These are phyloP conservation scores for Aechmea fasciata DNA, from an alignment of 176 grass and related monocot species.

Conservation along the genomic window DNA sequence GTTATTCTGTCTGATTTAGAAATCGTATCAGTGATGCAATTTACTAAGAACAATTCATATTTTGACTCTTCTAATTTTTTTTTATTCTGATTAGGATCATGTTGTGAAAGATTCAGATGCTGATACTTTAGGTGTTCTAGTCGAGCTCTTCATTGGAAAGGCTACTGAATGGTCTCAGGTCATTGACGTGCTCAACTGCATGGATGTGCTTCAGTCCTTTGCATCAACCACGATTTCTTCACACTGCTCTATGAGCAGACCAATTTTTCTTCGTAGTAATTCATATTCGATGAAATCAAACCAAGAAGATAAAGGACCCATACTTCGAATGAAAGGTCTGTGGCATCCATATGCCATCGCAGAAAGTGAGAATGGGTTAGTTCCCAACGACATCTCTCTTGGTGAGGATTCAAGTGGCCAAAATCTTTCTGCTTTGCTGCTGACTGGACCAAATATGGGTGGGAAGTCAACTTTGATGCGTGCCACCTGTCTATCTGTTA, in stretches of 20 bases:
- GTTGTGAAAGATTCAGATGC: constrained; percentile 43
- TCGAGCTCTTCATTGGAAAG: constrained; percentile 50
- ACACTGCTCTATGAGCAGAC: constrained; percentile 54
- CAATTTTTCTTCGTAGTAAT: constrained; percentile 41
- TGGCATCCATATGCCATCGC: constrained; percentile 92
- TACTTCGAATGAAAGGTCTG: constrained; percentile 79
- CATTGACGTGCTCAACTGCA: constrained; percentile 48
- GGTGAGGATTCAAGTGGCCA: constrained; percentile 37
- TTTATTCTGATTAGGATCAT: constrained; percentile 47
- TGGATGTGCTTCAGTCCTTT: constrained; percentile 92
- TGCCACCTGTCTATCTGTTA: constrained; percentile 68
- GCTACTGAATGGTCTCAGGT: constrained; percentile 69
- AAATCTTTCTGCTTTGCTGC: constrained; percentile 60
- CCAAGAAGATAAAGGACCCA: constrained; percentile 18
- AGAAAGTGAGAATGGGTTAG: constrained; percentile 54
- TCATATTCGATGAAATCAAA: not conserved
- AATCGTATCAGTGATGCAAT: not conserved
- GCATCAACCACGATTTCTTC: constrained; percentile 45
- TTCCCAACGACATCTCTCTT: constrained; percentile 79
- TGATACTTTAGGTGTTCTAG: constrained; percentile 45
- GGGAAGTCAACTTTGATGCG: constrained; percentile 94
- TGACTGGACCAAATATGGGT: constrained; percentile 98
- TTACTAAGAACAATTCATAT: not conserved
- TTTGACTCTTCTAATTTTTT: constrained; percentile 15
- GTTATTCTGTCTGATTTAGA: too few species aligned